Percentiles rank a stretch among this genome's conserved stretches.
Conservation (phyloP, 2,329 filamentous ascomycete genomes). For the Gremmenia infestans region DNA sequence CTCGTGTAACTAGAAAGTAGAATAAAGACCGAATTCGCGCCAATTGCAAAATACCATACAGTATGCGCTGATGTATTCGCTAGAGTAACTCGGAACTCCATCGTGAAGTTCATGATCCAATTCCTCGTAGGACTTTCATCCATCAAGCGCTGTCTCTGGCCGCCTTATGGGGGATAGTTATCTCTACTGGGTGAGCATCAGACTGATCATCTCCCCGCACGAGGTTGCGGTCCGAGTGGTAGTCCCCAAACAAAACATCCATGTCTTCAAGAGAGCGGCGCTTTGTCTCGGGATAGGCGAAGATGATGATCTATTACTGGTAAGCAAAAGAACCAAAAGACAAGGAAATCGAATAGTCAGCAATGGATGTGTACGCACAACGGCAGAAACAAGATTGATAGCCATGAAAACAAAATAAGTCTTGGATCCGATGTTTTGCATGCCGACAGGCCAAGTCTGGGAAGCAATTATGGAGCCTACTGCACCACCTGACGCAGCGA, state of each 20-base stretch:
- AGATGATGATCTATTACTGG: slow-evolving; percentile 34
- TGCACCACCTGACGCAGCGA: slow-evolving; percentile 50
- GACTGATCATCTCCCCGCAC: not conserved
- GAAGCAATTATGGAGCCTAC: slow-evolving; percentile 50
- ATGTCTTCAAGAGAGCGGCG: slow-evolving; percentile 43
- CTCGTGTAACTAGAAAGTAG: no score
- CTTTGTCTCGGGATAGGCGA: slow-evolving; percentile 43
- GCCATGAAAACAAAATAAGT: slow-evolving; percentile 56
- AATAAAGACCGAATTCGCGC: no score
- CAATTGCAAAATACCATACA: not conserved
- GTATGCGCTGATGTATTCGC: not conserved
- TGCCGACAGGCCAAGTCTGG: slow-evolving; percentile 51
- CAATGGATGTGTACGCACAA: slow-evolving; percentile 29
- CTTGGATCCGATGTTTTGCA: slow-evolving; percentile 43
- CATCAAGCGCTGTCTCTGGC: not conserved
- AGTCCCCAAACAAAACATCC: slow-evolving; percentile 36
- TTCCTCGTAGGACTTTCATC: not conserved
- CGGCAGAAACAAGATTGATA: slow-evolving; percentile 44
- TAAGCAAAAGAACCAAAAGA: slow-evolving; percentile 3
- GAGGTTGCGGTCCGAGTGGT: not conserved
- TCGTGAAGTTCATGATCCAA: not conserved
- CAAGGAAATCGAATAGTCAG: no score
- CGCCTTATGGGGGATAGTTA: not conserved
- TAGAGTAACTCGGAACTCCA: not conserved
- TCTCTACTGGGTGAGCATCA: not conserved